Conservation (phyloP, 139 green algal genomes). For the Pedinophyceae sp. region DNA sequence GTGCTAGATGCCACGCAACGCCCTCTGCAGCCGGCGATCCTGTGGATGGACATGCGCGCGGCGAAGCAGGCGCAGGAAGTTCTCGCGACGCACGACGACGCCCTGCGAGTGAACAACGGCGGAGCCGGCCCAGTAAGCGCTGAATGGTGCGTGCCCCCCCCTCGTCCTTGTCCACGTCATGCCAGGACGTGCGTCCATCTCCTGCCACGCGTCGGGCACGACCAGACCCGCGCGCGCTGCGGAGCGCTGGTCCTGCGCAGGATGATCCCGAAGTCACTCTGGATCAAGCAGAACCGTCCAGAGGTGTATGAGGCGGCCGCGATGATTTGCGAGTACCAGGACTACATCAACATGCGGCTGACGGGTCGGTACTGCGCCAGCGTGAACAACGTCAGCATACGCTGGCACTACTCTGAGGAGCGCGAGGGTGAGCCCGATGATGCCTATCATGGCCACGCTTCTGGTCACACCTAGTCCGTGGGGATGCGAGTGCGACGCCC, state of each 20-base stretch:
- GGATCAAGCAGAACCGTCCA: conserved; percentile 45
- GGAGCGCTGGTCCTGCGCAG: no score
- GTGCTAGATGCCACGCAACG: conserved; percentile 27
- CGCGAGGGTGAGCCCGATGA: no score
- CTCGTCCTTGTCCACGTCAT: background rate
- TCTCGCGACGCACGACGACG: conserved; percentile 25
- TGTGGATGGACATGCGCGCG: conserved; percentile 69
- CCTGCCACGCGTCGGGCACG: no score
- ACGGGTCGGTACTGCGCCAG: conserved; percentile 42
- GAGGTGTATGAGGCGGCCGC: conserved; percentile 18
- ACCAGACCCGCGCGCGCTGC: background rate
- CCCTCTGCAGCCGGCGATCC: conserved; percentile 41
- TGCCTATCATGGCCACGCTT: no score
- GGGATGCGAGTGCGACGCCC: no score
- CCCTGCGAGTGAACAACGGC: conserved; percentile 50
- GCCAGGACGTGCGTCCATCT: no score
- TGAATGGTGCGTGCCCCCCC: conserved; percentile 34
- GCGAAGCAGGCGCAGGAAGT: conserved; percentile 39
- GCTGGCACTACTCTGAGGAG: conserved; percentile 77
- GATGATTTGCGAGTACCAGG: conserved; percentile 59
- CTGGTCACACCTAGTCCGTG: no score
- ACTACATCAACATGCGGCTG: conserved; percentile 55
- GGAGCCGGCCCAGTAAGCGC: conserved; percentile 46
- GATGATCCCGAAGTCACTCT: conserved; percentile 67
- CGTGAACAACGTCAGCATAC: conserved; percentile 45